These are phyloP conservation scores for Tuber melanosporum DNA, from an alignment of 495 filamentous ascomycete genomes.

Conservation along the genomic window DNA sequence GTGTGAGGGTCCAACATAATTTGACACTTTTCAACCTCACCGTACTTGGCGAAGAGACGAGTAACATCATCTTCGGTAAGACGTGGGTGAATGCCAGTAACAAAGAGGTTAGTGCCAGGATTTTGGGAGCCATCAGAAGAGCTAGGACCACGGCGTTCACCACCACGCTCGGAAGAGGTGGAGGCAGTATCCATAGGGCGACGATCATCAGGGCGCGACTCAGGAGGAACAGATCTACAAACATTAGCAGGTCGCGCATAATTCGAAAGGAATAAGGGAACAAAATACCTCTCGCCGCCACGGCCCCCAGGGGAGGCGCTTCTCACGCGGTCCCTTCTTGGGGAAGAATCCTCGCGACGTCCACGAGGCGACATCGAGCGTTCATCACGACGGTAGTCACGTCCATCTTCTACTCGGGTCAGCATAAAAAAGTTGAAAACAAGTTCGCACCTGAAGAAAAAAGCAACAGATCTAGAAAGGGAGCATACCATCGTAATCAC, in stretches of 20 bases:
- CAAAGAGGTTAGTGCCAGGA: slow-evolving; percentile 95
- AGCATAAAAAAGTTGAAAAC: slow-evolving; percentile 9
- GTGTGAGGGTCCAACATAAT: slow-evolving; percentile 99
- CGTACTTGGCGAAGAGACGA: slow-evolving; percentile 96
- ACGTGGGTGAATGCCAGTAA: slow-evolving; percentile 95
- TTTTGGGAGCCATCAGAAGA: slow-evolving; percentile 74
- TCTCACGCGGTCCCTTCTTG: slow-evolving; percentile 71
- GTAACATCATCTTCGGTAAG: slow-evolving; percentile 85
- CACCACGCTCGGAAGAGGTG: slow-evolving; percentile 49
- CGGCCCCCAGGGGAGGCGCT: slow-evolving; percentile 85
- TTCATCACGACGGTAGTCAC: slow-evolving; percentile 40
- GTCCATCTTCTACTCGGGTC: slow-evolving; percentile 28
- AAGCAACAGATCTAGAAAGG: slow-evolving; percentile 2
- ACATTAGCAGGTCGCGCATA: slow-evolving; percentile 27
- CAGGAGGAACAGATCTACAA: slow-evolving; percentile 45
- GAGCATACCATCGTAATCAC: slow-evolving; percentile 75
- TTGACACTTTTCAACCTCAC: slow-evolving; percentile 96
- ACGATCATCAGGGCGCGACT: slow-evolving; percentile 41
- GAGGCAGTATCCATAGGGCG: slow-evolving; percentile 44
- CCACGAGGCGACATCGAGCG: slow-evolving; percentile 42
- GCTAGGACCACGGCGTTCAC: slow-evolving; percentile 64
- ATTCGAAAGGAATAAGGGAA: slow-evolving; percentile 2
- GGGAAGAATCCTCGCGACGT: slow-evolving; percentile 69
- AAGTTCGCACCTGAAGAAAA: slow-evolving; percentile 2
- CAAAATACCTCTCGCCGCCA: slow-evolving; percentile 67